A percentile compares a stretch with the other conserved stretches of the same genome.
Conservation (phyloP, 2,329 filamentous ascomycete genomes). For the Alternaria sp. region DNA sequence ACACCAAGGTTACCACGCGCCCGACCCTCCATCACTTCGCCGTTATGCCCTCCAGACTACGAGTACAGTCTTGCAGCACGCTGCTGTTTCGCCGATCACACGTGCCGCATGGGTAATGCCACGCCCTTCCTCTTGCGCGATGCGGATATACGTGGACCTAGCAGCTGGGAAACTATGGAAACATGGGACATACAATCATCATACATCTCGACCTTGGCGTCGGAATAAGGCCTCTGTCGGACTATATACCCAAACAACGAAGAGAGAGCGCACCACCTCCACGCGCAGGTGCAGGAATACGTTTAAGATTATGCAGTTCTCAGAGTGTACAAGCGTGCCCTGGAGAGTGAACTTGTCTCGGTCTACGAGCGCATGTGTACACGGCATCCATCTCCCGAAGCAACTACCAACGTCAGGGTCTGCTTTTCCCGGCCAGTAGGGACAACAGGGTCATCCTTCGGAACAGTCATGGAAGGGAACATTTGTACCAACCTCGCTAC, state of each 20-base stretch:
- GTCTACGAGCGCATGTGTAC: neutral
- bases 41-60: neutral
- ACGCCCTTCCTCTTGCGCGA: neutral
- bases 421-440: slow-evolving; percentile 16
- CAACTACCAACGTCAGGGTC: slow-evolving; percentile 17
- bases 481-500: slow-evolving; percentile 31
- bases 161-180: neutral
- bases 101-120: neutral
- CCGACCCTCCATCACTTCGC: neutral
- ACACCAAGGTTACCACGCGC: neutral
- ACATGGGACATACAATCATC: neutral
- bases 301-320: too few relatives aligned
- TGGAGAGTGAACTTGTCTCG: neutral
- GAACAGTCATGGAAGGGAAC: slow-evolving; percentile 17
- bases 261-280: too few relatives aligned
- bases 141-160: neutral
- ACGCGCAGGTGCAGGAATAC: too few relatives aligned
- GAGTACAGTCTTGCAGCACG: neutral
- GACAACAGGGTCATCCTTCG: slow-evolving; percentile 1
- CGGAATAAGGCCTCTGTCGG: neutral
- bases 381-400: slow-evolving; percentile 17
- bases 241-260: neutral
- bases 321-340: neutral
- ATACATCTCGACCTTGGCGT: too few relatives aligned
- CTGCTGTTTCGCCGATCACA: neutral